Base-by-base conservation (phyloP, 805 yeast species). In the Schwanniomyces sp. region DNA sequence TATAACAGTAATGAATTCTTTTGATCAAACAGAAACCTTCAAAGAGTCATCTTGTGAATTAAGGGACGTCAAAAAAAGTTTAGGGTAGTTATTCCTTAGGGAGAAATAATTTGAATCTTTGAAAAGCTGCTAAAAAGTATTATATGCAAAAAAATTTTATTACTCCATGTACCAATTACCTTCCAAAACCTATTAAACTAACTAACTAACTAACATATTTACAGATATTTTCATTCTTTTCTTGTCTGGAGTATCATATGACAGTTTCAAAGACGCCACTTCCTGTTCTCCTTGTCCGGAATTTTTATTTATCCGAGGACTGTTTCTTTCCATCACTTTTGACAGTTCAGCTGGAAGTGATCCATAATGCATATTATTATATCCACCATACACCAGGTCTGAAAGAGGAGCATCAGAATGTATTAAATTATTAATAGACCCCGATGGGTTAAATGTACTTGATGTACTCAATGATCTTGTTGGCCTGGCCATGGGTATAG, bases 221-320 rank as follows among this genome's bases (percentile, higher is more conserved):
- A 73, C 77, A 12, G 70, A 61, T 68, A 73, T 70, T 50, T 72
- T 72, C 54, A 67, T 46, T 43, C 69, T 48, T 46, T 66, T 67
- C 50, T 56, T 55, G 40, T 63, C 66, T 3, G 72, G 64, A n/a
- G 63, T 49, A 6, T 64, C 67, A 48, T 49, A 58, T 34, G 46
- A 32, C 5, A 41, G 26, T 21, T 49, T 5, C 10, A 39, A 5
- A 25, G 41, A 25, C 14, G 41, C 2, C n/a, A 11, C 16, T 24
- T 37, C 40, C 7, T 11, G 16, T 21, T 37, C 16, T n/a, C 25
- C 40, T 16, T 16, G 36, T 10, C 40, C 40, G 14, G 40, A 37
- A 25, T 32, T 14, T 10, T 21, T 26, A 39, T 26, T 39, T 16
- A 24, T 25, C 21, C 41, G 29, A 9, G 41, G 41, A 16, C 30